Conservation (phyloP, 805 yeast genomes). For the Starmerella geochares region DNA sequence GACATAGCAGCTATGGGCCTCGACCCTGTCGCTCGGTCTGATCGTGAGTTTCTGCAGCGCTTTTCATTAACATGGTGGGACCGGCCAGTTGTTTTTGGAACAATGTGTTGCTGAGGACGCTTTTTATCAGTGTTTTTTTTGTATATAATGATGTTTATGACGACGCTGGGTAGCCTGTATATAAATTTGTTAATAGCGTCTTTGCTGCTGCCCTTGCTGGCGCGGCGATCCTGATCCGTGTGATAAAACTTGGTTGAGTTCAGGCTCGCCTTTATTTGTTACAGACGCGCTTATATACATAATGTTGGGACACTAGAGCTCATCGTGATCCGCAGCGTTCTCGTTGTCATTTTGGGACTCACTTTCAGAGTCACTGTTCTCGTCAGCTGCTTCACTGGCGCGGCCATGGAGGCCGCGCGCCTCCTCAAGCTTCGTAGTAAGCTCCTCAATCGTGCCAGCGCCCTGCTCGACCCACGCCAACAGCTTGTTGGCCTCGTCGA, state of each 20-base stretch:
- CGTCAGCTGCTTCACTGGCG: background rate
- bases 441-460: constrained; percentile 18
- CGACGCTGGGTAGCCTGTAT: too few relatives aligned
- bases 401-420: constrained; percentile 16
- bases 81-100: constrained; percentile 35
- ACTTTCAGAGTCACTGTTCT: background rate
- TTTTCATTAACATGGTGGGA: constrained; percentile 43
- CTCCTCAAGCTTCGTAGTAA: constrained; percentile 14
- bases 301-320: constrained; percentile 2
- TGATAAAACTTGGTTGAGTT: too few relatives aligned
- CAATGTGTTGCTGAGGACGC: constrained; percentile 20
- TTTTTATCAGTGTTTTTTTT: too few relatives aligned
- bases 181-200: too few relatives aligned
- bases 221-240: too few relatives aligned
- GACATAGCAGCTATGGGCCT: constrained; percentile 50
- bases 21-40: constrained; percentile 43
- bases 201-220: too few relatives aligned
- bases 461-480: constrained; percentile 23
- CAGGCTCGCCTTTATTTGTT: too few relatives aligned
- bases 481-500: constrained; percentile 12
- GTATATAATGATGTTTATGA: too few relatives aligned
- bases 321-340: background rate
- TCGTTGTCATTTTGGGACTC: background rate
- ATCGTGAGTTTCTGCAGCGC: constrained; percentile 38
- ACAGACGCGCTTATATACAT: background rate